Evolutionary conservation across 768 basidiomycete genomes (phyloP), one percentile per base, ranked within the genome.

Genomic region (Sarcodon sp.): DNA sequence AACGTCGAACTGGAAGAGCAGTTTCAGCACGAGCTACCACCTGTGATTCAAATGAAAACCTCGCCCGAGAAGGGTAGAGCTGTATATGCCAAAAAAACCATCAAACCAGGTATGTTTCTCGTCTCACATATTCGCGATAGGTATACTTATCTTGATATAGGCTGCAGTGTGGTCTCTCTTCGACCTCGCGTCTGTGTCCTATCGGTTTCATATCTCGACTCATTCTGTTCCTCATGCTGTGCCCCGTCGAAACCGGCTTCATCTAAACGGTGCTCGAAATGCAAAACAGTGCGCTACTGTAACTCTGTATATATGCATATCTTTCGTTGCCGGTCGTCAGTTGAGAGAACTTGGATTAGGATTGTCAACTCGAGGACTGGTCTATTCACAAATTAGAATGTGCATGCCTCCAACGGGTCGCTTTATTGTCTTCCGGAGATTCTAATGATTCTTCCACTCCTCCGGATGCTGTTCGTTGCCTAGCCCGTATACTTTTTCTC

Each of bases 301-400:
- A 73, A 81, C 47, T 52, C 67, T 12, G 87, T 90, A 12, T 11
- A 13, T 64, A 4, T 34, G 33, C 34, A 10, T 16, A n/a, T 12
- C 13, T 36, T 49, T 16, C 37, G 53, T 38, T 7, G 44, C 31
- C 47, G 21, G 43, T 7, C 51, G 6, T 32, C 10, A 6, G 35
- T 13, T 41, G 39, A 33, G 44, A 8, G 13, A 1, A 33, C 33
- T 16, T 9, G 3, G 8, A 33, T 43, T 13, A 87, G 80, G 60
- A 59, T 35, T 91, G 88, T 56, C 87, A 90, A 66, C 77, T 65
- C 36, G 59, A 61, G 31, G 89, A 88, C 54, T 91, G 89, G 91
- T 16, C 57, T 0, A 34, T 73, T 3, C 93, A 96, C 62, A 87
- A 82, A 61, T 61, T 63, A 1, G 93, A 97, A 70, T 97, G 94